Percentiles rank a stretch among this genome's conserved stretches.
phyloP scores from a whole-genome alignment of 371 early-diverging fungal genomes.

The Blyttiomyces sp. region DNA sequence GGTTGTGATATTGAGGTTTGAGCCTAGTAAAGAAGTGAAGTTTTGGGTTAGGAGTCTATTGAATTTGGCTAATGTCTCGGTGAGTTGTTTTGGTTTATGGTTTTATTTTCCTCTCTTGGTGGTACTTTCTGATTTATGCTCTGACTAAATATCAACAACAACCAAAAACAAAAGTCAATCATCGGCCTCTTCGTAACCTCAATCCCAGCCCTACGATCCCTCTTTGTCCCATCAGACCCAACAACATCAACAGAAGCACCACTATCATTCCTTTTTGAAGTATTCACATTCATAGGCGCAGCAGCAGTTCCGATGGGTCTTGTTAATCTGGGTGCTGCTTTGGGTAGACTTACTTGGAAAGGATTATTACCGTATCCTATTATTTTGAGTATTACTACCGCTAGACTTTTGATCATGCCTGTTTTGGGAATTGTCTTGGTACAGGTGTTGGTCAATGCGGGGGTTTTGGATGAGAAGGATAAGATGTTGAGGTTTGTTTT shows the following conservation, averaged over 20 bases:
- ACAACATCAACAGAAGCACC: slow-evolving; percentile 35
- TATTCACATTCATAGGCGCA: slow-evolving; percentile 42
- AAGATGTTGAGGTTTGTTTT: slow-evolving; percentile 53
- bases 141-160: too few relatives aligned
- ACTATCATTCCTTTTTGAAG: slow-evolving; percentile 45
- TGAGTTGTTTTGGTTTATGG: background rate
- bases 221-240: slow-evolving; percentile 29
- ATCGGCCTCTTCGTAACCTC: slow-evolving; percentile 46
- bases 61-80: slow-evolving; percentile 21
- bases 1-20: too few relatives aligned
- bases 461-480: slow-evolving; percentile 31
- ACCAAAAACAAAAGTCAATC: slow-evolving; percentile 19
- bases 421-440: slow-evolving; percentile 39
- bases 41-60: slow-evolving; percentile 8
- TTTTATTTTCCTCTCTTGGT: too few relatives aligned
- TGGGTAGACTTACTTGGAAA: slow-evolving; percentile 32
- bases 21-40: too few relatives aligned
- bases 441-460: slow-evolving; percentile 16
- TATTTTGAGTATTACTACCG: slow-evolving; percentile 34
- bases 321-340: slow-evolving; percentile 52
- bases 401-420: slow-evolving; percentile 45
- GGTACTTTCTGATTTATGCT: background rate
- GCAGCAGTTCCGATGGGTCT: slow-evolving; percentile 52
- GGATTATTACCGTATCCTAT: slow-evolving; percentile 24
- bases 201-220: slow-evolving; percentile 30